Base-by-base conservation (phyloP, 2,329 filamentous ascomycete species). In the Penicillium sumatraense region DNA sequence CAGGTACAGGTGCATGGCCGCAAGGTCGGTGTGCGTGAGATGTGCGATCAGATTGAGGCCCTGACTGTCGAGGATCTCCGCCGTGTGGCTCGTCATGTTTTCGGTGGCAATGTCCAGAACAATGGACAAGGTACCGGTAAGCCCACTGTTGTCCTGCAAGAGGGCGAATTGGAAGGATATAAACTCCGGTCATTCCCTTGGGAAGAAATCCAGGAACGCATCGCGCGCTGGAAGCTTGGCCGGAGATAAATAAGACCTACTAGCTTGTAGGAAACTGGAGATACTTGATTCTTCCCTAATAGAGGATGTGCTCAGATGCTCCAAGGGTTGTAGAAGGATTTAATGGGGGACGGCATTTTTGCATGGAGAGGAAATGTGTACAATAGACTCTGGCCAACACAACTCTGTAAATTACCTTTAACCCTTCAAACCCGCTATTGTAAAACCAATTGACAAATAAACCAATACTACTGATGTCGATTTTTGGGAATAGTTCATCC, bases 1-100 rank as follows among this genome's bases (percentile, higher is more conserved):
- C 93, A 97, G 73, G 91, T 99, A 10, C 95, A 98, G 79, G 91
- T 97, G n/a, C 93, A 98, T 71, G 95, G 93, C 20, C 85, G 86
- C 63, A 96, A 97, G 78, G 86, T 98, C 6, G 89, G 93, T 1
- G 93, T 97, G 7, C 86, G 86, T 62, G 93, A 98, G 71, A 98
- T 99, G 93, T 96, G 93, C 70, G 80, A 80, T 48, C 86, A 87
- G 70, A 99, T 99, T 63, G 90, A 96, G 69, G 81, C 80, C 5
- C 80, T 99, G 53, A 96, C 89, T 0, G 85, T 96, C 0, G 68
- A 84, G 9, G 95, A 99, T 72, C 78, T 99, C 61, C 82, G 91
- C 27, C 82, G 91, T 46, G 93, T 98, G 3, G 95, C 95, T 5
- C 81, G 80, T 63, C 80, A 86, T 63, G 88, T 99, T 8, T 86